A percentile compares a stretch with the other conserved stretches of the same genome.
phyloP scores from a whole-genome alignment of 2,329 filamentous ascomycete species.

The Ramichloridium luteum region DNA sequence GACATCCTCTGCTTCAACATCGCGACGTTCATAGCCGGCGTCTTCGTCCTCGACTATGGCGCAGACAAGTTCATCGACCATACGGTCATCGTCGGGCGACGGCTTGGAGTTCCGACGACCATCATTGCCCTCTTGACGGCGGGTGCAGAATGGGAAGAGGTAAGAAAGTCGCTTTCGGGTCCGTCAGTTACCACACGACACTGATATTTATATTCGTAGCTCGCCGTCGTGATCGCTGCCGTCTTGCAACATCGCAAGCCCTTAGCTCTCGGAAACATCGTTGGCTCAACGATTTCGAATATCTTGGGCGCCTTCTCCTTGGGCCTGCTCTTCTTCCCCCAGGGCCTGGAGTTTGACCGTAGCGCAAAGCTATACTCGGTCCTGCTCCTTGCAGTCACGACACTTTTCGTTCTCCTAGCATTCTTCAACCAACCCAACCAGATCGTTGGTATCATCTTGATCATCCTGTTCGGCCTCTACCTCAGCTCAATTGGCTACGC shows the following conservation, averaged over 20 bases:
- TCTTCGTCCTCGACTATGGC: conserved; percentile 41
- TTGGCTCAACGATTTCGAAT: conserved; percentile 44
- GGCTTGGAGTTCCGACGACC: conserved; percentile 34
- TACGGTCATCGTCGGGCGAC: conserved; percentile 36
- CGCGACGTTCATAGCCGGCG: conserved; percentile 31
- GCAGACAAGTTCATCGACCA: conserved; percentile 43
- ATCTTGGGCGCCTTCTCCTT: conserved; percentile 45
- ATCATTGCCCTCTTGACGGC: conserved; percentile 41
- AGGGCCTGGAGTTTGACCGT: conserved; percentile 31
- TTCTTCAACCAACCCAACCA: conserved; percentile 1
- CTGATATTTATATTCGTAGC: too few species aligned
- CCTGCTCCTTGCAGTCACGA: conserved; percentile 32
- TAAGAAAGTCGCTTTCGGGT: too few species aligned
- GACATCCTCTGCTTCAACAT: too few species aligned
- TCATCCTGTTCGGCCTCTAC: conserved; percentile 35
- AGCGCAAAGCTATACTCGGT: conserved; percentile 38
- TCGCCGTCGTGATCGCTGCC: too few species aligned
- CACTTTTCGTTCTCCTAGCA: conserved; percentile 25
- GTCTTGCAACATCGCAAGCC: too few species aligned
- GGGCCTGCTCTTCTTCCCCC: conserved; percentile 34
- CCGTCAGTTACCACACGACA: too few species aligned
- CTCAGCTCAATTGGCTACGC: conserved; percentile 33
- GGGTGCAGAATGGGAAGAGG: conserved; percentile 46
- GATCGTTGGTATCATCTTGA: conserved; percentile 28
- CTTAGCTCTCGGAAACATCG: too few species aligned